These are phyloP conservation scores for Colletotrichum sp. DNA, from an alignment of 2,329 filamentous ascomycete genomes.

Conservation along the genomic window DNA sequence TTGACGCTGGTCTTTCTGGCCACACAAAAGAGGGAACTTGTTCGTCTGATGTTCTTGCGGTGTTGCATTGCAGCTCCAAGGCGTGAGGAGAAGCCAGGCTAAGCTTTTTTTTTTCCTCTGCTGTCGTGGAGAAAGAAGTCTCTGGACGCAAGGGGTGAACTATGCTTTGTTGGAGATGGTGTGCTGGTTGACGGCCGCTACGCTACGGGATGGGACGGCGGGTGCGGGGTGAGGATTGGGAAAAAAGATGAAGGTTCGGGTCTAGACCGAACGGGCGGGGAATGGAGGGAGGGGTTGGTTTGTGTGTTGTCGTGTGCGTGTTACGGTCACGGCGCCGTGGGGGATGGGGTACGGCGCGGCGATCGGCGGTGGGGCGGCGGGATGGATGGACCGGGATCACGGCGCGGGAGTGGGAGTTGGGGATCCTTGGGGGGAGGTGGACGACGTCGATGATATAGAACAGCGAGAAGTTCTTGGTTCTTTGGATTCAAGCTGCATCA, in stretches of 20 bases:
- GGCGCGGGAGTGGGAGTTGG: neutral
- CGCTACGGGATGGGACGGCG: neutral
- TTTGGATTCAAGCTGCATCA: no score
- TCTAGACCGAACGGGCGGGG: neutral
- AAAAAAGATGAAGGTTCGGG: neutral
- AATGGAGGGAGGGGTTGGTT: neutral
- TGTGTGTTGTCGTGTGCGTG: neutral
- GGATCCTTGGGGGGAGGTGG: neutral
- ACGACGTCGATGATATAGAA: neutral
- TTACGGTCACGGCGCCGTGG: conserved; percentile 3
- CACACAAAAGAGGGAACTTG: neutral
- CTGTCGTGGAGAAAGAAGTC: no score
- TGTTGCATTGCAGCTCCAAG: neutral
- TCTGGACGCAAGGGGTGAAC: neutral
- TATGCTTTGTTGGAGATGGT: neutral
- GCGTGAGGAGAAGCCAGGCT: neutral
- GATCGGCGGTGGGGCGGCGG: neutral
- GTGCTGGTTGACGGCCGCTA: neutral
- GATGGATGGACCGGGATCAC: neutral
- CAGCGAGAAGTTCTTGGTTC: neutral
- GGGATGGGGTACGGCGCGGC: neutral
- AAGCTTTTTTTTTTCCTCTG: neutral
- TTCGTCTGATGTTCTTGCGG: neutral
- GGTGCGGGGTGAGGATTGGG: neutral
- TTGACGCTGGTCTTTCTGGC: neutral